Percentiles rank a stretch among this genome's conserved stretches.
Conservation (phyloP, 2,329 filamentous ascomycete genomes). For the Trichoderma cornu-damae region DNA sequence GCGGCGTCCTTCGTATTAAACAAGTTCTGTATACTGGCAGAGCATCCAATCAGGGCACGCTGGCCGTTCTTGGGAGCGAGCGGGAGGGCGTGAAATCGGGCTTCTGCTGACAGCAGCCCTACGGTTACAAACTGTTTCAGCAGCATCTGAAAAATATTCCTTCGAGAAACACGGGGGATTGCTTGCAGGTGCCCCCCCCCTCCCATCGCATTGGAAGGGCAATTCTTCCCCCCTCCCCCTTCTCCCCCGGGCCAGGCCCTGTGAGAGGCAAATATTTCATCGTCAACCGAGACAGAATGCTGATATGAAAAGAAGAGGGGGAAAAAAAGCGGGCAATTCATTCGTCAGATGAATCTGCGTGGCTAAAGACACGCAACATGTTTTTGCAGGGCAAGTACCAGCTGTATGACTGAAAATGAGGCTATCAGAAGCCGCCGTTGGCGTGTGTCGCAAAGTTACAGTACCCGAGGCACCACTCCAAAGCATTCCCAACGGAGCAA, state of each 20-base stretch:
- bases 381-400: constrained; percentile 3
- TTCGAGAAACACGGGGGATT: background rate
- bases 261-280: too few relatives aligned
- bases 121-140: background rate
- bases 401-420: background rate
- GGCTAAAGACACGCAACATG: background rate
- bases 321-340: too few relatives aligned
- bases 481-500: too few relatives aligned
- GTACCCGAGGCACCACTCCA: background rate
- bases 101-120: constrained; percentile 11
- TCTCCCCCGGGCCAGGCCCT: too few relatives aligned
- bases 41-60: background rate
- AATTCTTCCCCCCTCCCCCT: too few relatives aligned
- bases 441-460: constrained; percentile 7
- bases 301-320: too few relatives aligned
- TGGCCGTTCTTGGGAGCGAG: background rate
- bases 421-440: background rate
- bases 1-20: constrained; percentile 1
- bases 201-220: too few relatives aligned
- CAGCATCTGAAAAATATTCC: background rate
- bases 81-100: background rate
- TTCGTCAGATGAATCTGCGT: background rate
- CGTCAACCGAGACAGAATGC: too few relatives aligned
- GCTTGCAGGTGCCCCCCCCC: background rate
- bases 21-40: constrained; percentile 2